Evolutionary conservation across 768 basidiomycete species (phyloP).

Genomic region (Boletus coccyginus): DNA sequence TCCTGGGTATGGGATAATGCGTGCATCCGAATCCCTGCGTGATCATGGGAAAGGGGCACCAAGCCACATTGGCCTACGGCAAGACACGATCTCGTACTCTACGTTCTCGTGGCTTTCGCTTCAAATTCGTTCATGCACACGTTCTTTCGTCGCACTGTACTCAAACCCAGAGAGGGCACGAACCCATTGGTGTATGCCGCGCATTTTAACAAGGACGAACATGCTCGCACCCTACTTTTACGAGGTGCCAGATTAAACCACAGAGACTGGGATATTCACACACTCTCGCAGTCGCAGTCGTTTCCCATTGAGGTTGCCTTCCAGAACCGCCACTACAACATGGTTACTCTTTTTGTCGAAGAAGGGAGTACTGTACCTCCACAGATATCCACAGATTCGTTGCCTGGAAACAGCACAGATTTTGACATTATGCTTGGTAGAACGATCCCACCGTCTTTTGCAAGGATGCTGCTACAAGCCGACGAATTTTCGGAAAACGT

Average conservation of each 20-base stretch:
- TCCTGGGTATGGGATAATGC: neutral
- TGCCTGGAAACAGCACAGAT: too few relatives aligned
- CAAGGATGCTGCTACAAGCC: neutral
- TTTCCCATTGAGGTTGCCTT: neutral
- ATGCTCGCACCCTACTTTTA: neutral
- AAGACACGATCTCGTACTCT: neutral
- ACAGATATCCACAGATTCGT: neutral
- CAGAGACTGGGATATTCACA: neutral
- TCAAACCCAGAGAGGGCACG: neutral
- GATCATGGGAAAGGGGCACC: too few relatives aligned
- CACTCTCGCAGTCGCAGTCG: too few relatives aligned
- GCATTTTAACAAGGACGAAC: neutral
- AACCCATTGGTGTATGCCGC: constrained; percentile 6
- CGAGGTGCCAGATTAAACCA: neutral
- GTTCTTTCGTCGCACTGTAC: neutral
- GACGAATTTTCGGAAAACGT: neutral
- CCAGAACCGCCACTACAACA: neutral
- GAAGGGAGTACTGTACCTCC: neutral
- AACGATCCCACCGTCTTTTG: neutral
- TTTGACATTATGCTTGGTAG: too few relatives aligned
- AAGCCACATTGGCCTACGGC: neutral
- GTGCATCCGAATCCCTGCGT: neutral
- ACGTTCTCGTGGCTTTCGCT: neutral
- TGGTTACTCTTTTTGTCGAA: neutral
- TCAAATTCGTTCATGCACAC: neutral